Base-by-base conservation (phyloP, 2,329 filamentous ascomycete genomes). In the Fusarium palustre region DNA sequence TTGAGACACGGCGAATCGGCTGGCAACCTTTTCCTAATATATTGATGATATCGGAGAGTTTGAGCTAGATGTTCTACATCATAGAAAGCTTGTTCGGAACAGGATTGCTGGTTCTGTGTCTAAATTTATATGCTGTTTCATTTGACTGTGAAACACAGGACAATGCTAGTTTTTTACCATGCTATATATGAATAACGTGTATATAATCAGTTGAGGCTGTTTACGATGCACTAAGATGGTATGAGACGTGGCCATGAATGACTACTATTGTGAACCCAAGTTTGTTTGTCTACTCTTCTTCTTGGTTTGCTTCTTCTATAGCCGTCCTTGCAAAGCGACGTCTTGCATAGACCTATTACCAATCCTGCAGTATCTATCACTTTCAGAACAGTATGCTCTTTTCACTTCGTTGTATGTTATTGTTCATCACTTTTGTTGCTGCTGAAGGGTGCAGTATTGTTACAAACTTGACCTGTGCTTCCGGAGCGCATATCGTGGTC, bases 401-500 rank as follows among this genome's bases (percentile, higher is more conserved):
- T 18, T 42, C 65, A 22, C 5, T 72, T 3, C 47, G 16, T 9
- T 6, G 36, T 11, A 1, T 66, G 2, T 25, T 62, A 2, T 30
- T 71, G 0, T 22, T 74, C 7, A 18, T 33, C 2, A 8, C 43
- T 4, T 10, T 70, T 2, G 58, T 41, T 11, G 9, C 52, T 3
- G 54, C 63, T 5, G 38, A 42, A 15, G 34, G 22, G 12, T 33
- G 43, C 18, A 22, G 25, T 1, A n/a, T n/a, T 13, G 20, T 49
- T 2, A 16, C 7, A 9, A 46, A 48, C 31, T n/a, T 31, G 10
- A 43, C 31, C 8, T 75, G 67, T 12, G 38, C 52, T 16, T 55
- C 64, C 2, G 71, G 69, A 3, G 64, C 61, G n/a, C 71, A 74
- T 28, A 59, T 74, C 34, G 54, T 75, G 25, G 65, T 68, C 6